phyloP scores from a whole-genome alignment of 371 early-diverging fungal genomes.

The Zopfochytrium polystomum region DNA sequence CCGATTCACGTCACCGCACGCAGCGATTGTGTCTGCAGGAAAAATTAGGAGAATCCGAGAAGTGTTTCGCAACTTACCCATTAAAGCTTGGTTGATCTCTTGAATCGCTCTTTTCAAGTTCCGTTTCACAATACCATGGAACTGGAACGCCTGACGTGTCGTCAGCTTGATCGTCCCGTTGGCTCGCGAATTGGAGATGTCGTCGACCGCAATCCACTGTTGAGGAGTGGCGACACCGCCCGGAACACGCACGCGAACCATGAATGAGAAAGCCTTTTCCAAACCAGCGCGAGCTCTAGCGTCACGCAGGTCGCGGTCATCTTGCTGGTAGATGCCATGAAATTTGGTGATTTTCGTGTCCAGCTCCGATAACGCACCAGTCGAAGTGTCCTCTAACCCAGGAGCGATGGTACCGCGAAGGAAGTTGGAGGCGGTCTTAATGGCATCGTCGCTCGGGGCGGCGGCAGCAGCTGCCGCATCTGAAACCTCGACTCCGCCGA shows the following conservation, averaged over 20 bases:
- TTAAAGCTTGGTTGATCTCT: slow-evolving; percentile 79
- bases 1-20: slow-evolving; percentile 96
- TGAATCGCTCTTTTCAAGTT: slow-evolving; percentile 82
- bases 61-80: no score
- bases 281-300: slow-evolving; percentile 78
- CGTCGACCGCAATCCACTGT: slow-evolving; percentile 92
- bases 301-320: slow-evolving; percentile 90
- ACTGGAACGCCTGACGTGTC: slow-evolving; percentile 92
- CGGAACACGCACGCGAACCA: slow-evolving; percentile 92
- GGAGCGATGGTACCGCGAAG: slow-evolving; percentile 87
- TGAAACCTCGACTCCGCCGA: slow-evolving; percentile 41
- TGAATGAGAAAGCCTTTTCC: slow-evolving; percentile 89
- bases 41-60: no score
- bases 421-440: slow-evolving; percentile 85
- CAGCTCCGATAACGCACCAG: slow-evolving; percentile 81
- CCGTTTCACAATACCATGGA: slow-evolving; percentile 89
- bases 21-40: slow-evolving; percentile 89
- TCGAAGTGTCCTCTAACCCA: slow-evolving; percentile 75
- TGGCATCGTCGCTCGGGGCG: slow-evolving; percentile 76
- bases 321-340: slow-evolving; percentile 95
- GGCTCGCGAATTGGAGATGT: slow-evolving; percentile 73
- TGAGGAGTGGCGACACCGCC: slow-evolving; percentile 83
- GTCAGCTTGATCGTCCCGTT: slow-evolving; percentile 89
- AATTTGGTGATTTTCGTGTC: slow-evolving; percentile 91
- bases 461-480: slow-evolving; percentile 29